Evolutionary conservation across 176 grass and related monocot genomes (phyloP), one percentile per base, ranked within the genome.

Genomic region (Carex scoparia): DNA sequence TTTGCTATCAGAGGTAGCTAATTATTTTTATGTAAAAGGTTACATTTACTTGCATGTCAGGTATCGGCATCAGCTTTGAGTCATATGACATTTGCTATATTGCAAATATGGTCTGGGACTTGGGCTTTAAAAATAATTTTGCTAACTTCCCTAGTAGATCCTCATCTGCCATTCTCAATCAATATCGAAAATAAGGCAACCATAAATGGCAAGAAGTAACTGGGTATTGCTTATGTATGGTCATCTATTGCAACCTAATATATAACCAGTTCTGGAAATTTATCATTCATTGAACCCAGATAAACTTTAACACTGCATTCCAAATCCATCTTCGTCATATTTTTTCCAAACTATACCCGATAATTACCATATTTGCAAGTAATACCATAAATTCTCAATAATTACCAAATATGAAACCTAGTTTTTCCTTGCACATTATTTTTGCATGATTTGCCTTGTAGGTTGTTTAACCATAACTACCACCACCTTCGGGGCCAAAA

Each of bases 61-160:
- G 23, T 23, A 23, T 23, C 23, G 23, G 23, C 23, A 23, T 23
- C 23, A 0, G 23, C 23, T 23, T 23, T 23, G 23, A 23, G 23
- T 23, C 23, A 23, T 23, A 23, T 23, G 23, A 23, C 23, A 23
- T 23, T 23, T 23, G 23, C 23, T 23, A 23, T 23, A 23, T 23
- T 23, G 23, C 23, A 23, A 23, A 23, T 23, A 98, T 87, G 69
- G 93, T 95, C 82, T 95, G 96, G 61, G 92, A 81, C 87, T 98
- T 95, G 7, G 89, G 91, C 81, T 95, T 95, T 44, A 60, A 53
- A 77, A 94, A 95, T 87, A 93, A 85, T 86, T 94, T 95, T 46
- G 96, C 93, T 87, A 98, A 88, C 61, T 98, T 98, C 84, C 91
- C 86, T 81, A 95, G 89, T 86, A 95, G 87, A 55, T 98, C 96